Percentiles rank a stretch among this genome's conserved stretches.
phyloP scores from a whole-genome alignment of 331 rosid genomes.

The Arachis monticola region DNA sequence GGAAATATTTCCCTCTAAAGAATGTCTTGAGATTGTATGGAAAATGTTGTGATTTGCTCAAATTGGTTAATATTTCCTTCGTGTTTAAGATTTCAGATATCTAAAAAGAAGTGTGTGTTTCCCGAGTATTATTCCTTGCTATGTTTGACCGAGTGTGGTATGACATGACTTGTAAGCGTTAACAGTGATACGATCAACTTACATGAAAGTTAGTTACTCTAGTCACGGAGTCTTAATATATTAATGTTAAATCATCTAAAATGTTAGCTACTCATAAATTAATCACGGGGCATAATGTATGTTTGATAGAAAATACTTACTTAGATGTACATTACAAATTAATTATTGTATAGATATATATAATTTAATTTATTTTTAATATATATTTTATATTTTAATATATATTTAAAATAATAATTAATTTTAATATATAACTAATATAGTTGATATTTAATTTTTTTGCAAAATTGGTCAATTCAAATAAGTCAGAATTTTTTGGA shows the following conservation, averaged over 20 bases:
- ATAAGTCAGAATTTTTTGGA: too few relatives aligned
- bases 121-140: not conserved
- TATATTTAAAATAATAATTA: too few relatives aligned
- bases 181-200: not conserved
- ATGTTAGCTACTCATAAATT: not conserved
- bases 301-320: too few relatives aligned
- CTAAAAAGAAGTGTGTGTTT: not conserved
- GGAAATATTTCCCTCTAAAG: conserved; percentile 30
- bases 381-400: too few relatives aligned
- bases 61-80: conserved; percentile 28
- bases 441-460: too few relatives aligned
- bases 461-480: too few relatives aligned
- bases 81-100: conserved; percentile 31
- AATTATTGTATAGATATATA: too few relatives aligned
- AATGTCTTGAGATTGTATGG: conserved; percentile 31
- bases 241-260: not conserved
- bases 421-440: too few relatives aligned
- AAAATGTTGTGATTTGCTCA: conserved; percentile 5
- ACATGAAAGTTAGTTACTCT: not conserved
- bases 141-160: not conserved
- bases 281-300: too few relatives aligned
- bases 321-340: too few relatives aligned
- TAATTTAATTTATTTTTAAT: too few relatives aligned
- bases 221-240: not conserved
- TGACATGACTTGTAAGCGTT: not conserved